A percentile compares a stretch with the other conserved stretches of the same genome.
These are phyloP conservation scores for Abrus pulchellus DNA, from an alignment of 306 rosid genomes.

Conservation along the genomic window DNA sequence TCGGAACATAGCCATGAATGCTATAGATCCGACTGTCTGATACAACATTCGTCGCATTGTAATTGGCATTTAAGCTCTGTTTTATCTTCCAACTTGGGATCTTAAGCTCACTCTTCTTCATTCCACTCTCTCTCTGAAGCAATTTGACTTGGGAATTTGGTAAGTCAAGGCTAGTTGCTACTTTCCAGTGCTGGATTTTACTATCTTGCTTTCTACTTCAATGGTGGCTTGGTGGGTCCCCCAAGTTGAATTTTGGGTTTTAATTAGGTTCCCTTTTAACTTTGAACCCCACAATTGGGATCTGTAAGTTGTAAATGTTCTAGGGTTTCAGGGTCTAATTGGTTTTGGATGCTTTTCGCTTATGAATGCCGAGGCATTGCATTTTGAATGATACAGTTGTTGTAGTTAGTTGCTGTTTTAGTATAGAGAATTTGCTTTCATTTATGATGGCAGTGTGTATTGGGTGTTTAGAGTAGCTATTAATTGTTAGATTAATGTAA, in stretches of 20 bases:
- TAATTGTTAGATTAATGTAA: not conserved
- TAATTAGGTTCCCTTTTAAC: conserved; percentile 3
- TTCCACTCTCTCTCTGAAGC: conserved; percentile 33
- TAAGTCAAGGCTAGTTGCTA: conserved; percentile 44
- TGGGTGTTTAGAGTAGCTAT: conserved; percentile 29
- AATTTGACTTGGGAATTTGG: conserved; percentile 55
- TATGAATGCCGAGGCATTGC: conserved; percentile 39
- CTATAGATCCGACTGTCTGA: conserved; percentile 67
- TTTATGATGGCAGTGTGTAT: conserved; percentile 54
- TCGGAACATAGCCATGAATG: conserved; percentile 54
- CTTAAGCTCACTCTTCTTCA: conserved; percentile 36
- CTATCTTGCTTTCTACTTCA: conserved; percentile 29
- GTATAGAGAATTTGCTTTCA: conserved; percentile 41
- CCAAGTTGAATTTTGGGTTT: conserved; percentile 51
- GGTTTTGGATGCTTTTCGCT: conserved; percentile 40
- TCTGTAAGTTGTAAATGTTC: conserved; percentile 40
- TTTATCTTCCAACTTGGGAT: conserved; percentile 53
- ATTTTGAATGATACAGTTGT: conserved; percentile 53
- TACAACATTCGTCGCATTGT: conserved; percentile 57
- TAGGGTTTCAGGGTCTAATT: conserved; percentile 62
- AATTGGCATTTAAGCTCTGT: conserved; percentile 45
- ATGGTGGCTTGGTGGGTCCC: conserved; percentile 46
- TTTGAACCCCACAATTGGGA: conserved; percentile 26
- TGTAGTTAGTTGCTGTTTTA: conserved; percentile 30
- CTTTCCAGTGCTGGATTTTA: conserved; percentile 32